Evolutionary conservation across 1,139 yeast genomes (phyloP), one percentile per base, ranked within the genome.

Genomic region (Candida sp.): DNA sequence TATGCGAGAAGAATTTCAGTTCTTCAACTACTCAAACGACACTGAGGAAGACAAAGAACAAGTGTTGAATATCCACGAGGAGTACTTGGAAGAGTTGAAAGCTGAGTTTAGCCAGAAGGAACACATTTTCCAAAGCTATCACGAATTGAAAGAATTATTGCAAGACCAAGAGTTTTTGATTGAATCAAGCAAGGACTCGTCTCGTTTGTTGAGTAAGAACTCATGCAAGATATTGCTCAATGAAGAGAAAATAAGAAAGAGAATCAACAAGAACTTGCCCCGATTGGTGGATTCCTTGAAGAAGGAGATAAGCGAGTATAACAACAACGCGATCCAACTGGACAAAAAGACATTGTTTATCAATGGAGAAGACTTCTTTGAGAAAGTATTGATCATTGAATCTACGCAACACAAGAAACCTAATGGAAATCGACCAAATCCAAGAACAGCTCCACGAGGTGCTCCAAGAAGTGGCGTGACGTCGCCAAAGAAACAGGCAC

Each of bases 161-260:
- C 69, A 73, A 23, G 96, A 91, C 59, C 88, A 88, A 57, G 63
- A 68, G 4, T 83, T 83, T 47, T 75, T 94, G 39, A 85, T 78
- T 44, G 87, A 84, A 56, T 84, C 96, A 4, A 81, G 90, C 1
- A 87, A 85, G 59, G 96, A 94, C 63, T 86, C 97, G 0, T 85
- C 96, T 0, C 77, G 98, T 54, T 74, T 93, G 41, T 71, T 89
- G 48, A 82, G 89, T 54, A 83, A 90, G 60, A 86, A 91, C 56
- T 88, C 94, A 3, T 93, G 96, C 58, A 86, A 86, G 54, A 86
- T 92, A 28, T 71, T 93, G 50, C 77, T 90, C 54, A 81, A 88
- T 54, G 98, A 94, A 66, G 97, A 92, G 62, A 86, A 81, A 61
- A 76, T 85, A 42, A 75, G 98, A 49, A 87, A 88, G 59, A 80